Evolutionary conservation across 2,329 filamentous ascomycete species (phyloP).

Genomic region (Trichoderma breve): DNA sequence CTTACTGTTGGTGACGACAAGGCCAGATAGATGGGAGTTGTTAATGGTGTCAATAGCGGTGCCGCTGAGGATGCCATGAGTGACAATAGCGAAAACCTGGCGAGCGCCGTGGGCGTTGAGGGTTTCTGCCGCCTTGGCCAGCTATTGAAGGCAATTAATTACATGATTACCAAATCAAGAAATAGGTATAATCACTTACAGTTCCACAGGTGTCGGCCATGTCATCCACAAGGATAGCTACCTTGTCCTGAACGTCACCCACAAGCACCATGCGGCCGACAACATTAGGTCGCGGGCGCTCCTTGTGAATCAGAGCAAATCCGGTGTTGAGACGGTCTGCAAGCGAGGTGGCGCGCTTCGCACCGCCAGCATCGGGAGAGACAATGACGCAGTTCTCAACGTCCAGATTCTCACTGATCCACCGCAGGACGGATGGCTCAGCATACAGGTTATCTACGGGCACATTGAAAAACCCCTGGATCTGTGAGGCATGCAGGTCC

Average conservation of each 20-base stretch:
- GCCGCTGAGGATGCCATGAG: constrained; percentile 86
- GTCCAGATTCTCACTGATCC: constrained; percentile 83
- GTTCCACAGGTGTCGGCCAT: constrained; percentile 98
- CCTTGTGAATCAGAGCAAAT: constrained; percentile 96
- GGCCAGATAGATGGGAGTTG: constrained; percentile 67
- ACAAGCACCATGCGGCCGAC: constrained; percentile 93
- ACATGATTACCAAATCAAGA: not conserved
- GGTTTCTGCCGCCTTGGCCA: constrained; percentile 81
- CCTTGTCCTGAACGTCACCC: constrained; percentile 85
- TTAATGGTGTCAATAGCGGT: constrained; percentile 87
- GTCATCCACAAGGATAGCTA: constrained; percentile 94
- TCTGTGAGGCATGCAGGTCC: constrained; percentile 92
- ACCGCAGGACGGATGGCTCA: constrained; percentile 85
- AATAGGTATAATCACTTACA: constrained; percentile 26
- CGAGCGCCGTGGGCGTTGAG: constrained; percentile 83
- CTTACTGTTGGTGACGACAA: constrained; percentile 84
- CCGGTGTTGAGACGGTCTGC: constrained; percentile 86
- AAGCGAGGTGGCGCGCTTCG: constrained; percentile 90
- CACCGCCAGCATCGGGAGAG: constrained; percentile 89
- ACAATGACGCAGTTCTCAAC: constrained; percentile 88
- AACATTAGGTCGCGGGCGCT: constrained; percentile 80
- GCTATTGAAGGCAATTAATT: constrained; percentile 29
- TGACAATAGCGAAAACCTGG: constrained; percentile 91
- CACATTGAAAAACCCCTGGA: constrained; percentile 92
- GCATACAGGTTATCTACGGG: constrained; percentile 80